A percentile compares a stretch with the other conserved stretches of the same genome.
Conservation (phyloP, 176 grass and related monocot genomes). For the Eragrostis curvula region DNA sequence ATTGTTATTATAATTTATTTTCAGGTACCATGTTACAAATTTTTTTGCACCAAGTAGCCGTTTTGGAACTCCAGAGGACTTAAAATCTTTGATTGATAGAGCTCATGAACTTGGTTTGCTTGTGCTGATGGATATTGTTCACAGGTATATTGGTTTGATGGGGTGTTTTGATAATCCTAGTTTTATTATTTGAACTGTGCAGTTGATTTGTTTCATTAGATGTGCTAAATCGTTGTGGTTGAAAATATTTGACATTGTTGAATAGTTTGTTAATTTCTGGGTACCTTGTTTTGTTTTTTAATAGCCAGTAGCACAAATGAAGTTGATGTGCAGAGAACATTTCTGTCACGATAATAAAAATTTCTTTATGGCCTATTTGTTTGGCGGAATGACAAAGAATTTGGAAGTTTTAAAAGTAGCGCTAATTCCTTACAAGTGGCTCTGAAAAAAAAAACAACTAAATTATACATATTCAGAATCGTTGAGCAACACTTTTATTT, state of each 20-base stretch:
- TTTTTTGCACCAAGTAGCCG: conserved; percentile 98
- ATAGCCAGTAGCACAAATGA: conserved; percentile 2
- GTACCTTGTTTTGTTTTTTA: conserved; percentile 1
- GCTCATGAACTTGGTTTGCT: conserved; percentile 96
- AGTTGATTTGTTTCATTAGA: background rate
- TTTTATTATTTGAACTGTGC: conserved; percentile 17
- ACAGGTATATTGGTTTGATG: conserved; percentile 59
- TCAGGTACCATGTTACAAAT: conserved; percentile 94
- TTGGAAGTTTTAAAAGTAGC: conserved; percentile 14
- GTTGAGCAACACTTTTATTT: too few relatives aligned
- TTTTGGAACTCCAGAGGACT: conserved; percentile 94
- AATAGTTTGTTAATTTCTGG: conserved; percentile 13
- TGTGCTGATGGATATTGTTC: conserved; percentile 99
- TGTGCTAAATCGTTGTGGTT: conserved; percentile 11
- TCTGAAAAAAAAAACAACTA: too few relatives aligned
- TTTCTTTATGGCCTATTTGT: conserved; percentile 8
- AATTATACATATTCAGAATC: too few relatives aligned
- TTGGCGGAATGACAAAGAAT: background rate
- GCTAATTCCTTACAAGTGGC: background rate
- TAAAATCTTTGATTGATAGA: conserved; percentile 96
- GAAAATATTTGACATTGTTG: conserved; percentile 29
- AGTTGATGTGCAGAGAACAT: background rate
- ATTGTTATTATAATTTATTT: conserved; percentile 39
- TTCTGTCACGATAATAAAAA: background rate
- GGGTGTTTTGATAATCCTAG: background rate